Evolutionary conservation across 2,329 filamentous ascomycete genomes (phyloP).

Genomic region (Botrytis medusae): DNA sequence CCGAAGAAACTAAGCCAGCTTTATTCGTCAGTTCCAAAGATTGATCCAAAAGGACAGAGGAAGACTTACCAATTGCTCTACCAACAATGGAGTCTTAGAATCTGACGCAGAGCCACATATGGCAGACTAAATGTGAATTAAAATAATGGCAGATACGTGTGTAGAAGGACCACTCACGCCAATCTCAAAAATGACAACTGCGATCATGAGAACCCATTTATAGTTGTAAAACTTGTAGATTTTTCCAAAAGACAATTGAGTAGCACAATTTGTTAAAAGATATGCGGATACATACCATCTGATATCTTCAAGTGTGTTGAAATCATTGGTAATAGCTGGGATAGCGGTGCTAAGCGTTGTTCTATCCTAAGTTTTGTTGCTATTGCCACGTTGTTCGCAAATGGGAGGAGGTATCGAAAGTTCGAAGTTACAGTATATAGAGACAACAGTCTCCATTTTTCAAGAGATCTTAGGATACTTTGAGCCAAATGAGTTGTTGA

Average conservation of each 20-base stretch:
- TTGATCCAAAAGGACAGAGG: slow-evolving; percentile 1
- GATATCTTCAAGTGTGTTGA: slow-evolving; percentile 45
- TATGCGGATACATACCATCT: slow-evolving; percentile 48
- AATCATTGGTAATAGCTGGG: slow-evolving; percentile 42
- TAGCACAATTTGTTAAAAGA: slow-evolving; percentile 40
- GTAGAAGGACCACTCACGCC: slow-evolving; percentile 30
- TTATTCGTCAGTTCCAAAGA: slow-evolving; percentile 12
- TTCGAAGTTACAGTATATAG: background rate
- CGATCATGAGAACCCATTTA: slow-evolving; percentile 37
- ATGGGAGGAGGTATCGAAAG: background rate
- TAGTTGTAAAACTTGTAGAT: slow-evolving; percentile 39
- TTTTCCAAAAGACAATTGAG: slow-evolving; percentile 37
- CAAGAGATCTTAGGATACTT: background rate
- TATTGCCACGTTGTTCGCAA: background rate
- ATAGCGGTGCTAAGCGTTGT: slow-evolving; percentile 44
- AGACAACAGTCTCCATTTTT: background rate
- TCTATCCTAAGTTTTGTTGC: slow-evolving; percentile 33
- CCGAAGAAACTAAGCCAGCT: slow-evolving; percentile 33
- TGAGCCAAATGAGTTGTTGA: background rate
- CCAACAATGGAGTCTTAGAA: slow-evolving; percentile 40
- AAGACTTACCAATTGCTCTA: slow-evolving; percentile 36
- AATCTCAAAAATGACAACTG: slow-evolving; percentile 41
- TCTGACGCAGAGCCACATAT: slow-evolving; percentile 40
- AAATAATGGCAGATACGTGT: background rate
- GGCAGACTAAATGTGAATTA: slow-evolving; percentile 32